Evolutionary conservation across 2,329 filamentous ascomycete genomes (phyloP).

Genomic region (Fusarium neocosmosporiellum): DNA sequence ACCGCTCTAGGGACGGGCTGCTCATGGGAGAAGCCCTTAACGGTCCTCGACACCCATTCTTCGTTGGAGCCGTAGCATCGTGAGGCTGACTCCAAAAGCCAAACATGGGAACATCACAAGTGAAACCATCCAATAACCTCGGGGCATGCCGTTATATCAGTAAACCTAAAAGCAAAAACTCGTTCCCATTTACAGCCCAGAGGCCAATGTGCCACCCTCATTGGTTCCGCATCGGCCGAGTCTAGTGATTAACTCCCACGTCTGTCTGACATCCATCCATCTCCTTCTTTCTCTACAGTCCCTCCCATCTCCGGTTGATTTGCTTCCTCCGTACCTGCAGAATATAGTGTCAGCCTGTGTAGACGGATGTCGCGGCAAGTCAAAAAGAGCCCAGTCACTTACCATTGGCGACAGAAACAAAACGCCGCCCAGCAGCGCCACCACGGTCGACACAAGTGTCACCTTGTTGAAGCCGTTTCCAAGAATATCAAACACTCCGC

Average conservation of each 20-base stretch:
- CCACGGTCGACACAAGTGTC: constrained; percentile 84
- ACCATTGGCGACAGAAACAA: constrained; percentile 86
- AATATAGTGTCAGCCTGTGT: constrained; percentile 49
- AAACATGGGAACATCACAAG: neutral
- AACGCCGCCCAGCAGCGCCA: constrained; percentile 82
- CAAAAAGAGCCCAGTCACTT: constrained; percentile 53
- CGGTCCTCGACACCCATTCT: neutral
- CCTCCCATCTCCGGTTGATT: constrained; percentile 73
- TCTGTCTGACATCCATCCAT: constrained; percentile 30
- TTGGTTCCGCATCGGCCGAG: constrained; percentile 16
- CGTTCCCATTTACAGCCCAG: constrained; percentile 41
- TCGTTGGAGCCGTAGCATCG: constrained; percentile 19
- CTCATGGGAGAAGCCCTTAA: neutral
- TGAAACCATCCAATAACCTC: constrained; percentile 8
- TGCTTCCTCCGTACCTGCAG: constrained; percentile 71
- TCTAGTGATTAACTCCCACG: constrained; percentile 32
- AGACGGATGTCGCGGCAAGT: neutral
- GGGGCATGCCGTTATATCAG: neutral
- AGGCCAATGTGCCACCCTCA: constrained; percentile 16
- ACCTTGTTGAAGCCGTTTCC: constrained; percentile 95
- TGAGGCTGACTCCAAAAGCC: constrained; percentile 13
- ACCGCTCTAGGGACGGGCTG: constrained; percentile 23
- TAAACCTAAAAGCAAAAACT: constrained; percentile 17
- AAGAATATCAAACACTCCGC: constrained; percentile 89
- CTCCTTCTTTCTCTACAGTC: constrained; percentile 42